Evolutionary conservation across 2,329 filamentous ascomycete species (phyloP), one percentile per base, ranked within the genome.

Genomic region (Colletotrichum filicis): DNA sequence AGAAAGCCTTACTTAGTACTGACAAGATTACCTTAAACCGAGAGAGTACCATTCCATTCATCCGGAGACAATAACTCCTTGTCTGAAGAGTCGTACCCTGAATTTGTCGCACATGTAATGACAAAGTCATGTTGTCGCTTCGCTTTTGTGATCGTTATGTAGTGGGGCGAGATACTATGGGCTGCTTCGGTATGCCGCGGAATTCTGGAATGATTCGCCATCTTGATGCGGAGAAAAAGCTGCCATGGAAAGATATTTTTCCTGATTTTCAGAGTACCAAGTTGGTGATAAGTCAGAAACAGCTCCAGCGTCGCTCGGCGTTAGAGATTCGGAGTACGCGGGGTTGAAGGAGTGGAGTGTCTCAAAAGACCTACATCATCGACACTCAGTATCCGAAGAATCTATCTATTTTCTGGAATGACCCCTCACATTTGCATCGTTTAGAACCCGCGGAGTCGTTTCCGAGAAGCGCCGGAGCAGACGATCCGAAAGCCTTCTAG

Each of bases 401-500:
- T 11, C 30, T 52, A 1, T 52, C 42, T 42, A 12, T 19, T 19
- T 42, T 19, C 11, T 16, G 16, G 11, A 62, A 30, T 16, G 52
- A 55, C 5, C 19, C 42, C 19, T 49, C 42, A 16, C 24, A 6
- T 19, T 5, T 6, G 32, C 24, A 26, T 26, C 19, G 19, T n/a
- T 42, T 11, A 22, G 32, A 19, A 28, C 19, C 5, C 57, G 14
- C n/a, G 52, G 52, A 55, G 11, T 24, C 22, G 24, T 14, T 28
- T 55, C 52, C 24, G 52, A 16, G n/a, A 16, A 16, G 12, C 35
- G 32, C 59, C 42, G 65, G 57, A 32, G n/a, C 9, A 49, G 19
- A 28, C 19, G 30, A 63, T 63, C 52, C 65, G 64, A 30, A 28
- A 26, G 37, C n/a, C 24, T 63, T 72, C 65, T 72, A 68, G 65